Evolutionary conservation across 2,329 filamentous ascomycete genomes (phyloP).

Genomic region (Aureobasidium pullulans): DNA sequence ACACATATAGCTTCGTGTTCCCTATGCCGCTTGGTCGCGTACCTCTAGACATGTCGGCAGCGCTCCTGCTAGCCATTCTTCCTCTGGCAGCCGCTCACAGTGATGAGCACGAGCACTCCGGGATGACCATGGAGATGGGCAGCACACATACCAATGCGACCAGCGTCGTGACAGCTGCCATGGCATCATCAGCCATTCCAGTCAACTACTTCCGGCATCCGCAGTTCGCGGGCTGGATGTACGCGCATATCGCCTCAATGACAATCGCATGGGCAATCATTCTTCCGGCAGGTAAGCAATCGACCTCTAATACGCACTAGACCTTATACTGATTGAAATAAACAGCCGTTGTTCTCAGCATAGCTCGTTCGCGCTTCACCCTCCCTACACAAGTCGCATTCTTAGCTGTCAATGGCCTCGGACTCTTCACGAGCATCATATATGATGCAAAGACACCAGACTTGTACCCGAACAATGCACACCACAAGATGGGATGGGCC

Average conservation of each 20-base stretch:
- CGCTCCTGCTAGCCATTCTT: conserved; percentile 33
- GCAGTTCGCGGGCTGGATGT: conserved; percentile 50
- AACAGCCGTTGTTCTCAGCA: conserved; percentile 75
- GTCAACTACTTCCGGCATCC: conserved; percentile 54
- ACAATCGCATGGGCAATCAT: conserved; percentile 63
- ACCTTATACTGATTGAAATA: neutral
- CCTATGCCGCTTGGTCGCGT: neutral
- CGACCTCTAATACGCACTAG: too few relatives aligned
- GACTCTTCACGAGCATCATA: conserved; percentile 54
- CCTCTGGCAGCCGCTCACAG: conserved; percentile 37
- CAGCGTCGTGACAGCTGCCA: conserved; percentile 16
- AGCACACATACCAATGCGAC: conserved; percentile 13
- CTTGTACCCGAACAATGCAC: conserved; percentile 73
- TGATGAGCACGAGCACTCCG: conserved; percentile 20
- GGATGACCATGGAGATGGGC: conserved; percentile 21
- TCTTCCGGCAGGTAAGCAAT: conserved; percentile 60
- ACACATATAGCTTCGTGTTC: neutral
- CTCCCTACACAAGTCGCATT: conserved; percentile 58
- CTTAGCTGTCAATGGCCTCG: conserved; percentile 41
- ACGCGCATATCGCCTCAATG: conserved; percentile 66
- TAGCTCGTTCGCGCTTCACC: conserved; percentile 69
- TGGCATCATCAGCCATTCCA: neutral
- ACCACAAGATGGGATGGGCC: conserved; percentile 79
- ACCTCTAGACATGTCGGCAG: conserved; percentile 20
- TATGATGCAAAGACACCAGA: conserved; percentile 76